phyloP scores from a whole-genome alignment of 2,329 filamentous ascomycete genomes.

The Colletotrichum sp. region DNA sequence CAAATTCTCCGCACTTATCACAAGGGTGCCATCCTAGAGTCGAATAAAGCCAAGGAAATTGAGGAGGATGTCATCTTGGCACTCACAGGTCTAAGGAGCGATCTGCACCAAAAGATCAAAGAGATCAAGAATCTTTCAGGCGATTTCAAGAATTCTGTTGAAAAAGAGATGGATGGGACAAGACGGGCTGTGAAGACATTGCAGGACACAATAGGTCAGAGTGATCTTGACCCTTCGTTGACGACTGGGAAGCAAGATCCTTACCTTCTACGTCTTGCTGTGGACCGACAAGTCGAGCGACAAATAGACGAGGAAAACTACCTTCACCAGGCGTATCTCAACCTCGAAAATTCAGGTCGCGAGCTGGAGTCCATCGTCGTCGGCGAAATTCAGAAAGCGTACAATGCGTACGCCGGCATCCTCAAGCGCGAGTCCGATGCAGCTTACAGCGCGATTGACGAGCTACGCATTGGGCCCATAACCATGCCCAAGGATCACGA shows the following conservation, averaged over 20 bases:
- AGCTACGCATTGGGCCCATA: slow-evolving; percentile 82
- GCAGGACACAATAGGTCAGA: slow-evolving; percentile 81
- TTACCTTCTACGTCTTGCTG: slow-evolving; percentile 82
- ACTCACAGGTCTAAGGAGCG: slow-evolving; percentile 82
- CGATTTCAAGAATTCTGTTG: slow-evolving; percentile 96
- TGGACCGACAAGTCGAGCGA: slow-evolving; percentile 88
- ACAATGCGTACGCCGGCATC: slow-evolving; percentile 91
- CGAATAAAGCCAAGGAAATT: slow-evolving; percentile 88
- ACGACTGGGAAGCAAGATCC: slow-evolving; percentile 90
- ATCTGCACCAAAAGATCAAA: slow-evolving; percentile 95
- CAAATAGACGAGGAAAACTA: slow-evolving; percentile 99
- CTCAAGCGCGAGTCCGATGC: slow-evolving; percentile 90
- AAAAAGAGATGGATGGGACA: slow-evolving; percentile 91
- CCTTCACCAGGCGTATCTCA: slow-evolving; percentile 90
- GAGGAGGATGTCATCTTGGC: slow-evolving; percentile 91
- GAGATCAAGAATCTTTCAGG: slow-evolving; percentile 94
- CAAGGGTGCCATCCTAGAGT: slow-evolving; percentile 78
- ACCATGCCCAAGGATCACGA: slow-evolving; percentile 94
- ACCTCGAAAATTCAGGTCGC: slow-evolving; percentile 90
- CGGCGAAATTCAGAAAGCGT: slow-evolving; percentile 96
- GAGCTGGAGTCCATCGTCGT: slow-evolving; percentile 97
- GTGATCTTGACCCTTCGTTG: slow-evolving; percentile 76
- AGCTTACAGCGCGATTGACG: slow-evolving; percentile 77
- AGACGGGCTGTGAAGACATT: slow-evolving; percentile 78
- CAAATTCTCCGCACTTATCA: slow-evolving; percentile 84